Conservation (phyloP, 2,329 filamentous ascomycete species). For the Arthroderma sp. region DNA sequence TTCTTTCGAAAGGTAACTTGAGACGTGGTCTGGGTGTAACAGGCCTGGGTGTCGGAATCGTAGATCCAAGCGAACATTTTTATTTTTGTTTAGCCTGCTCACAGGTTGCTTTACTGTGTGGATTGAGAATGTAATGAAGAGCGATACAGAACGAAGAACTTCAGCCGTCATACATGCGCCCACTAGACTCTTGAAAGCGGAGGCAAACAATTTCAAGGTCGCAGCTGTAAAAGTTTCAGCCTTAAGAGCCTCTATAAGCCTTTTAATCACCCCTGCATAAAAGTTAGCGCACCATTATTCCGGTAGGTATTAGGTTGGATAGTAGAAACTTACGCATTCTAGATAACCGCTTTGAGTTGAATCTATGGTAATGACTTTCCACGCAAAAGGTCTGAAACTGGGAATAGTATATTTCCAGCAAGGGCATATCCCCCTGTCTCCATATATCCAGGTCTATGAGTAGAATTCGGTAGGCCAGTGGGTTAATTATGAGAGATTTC, state of each 20-base stretch:
- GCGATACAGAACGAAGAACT: slow-evolving; percentile 70
- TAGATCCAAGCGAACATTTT: slow-evolving; percentile 30
- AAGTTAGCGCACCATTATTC: slow-evolving; percentile 18
- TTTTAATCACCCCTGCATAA: slow-evolving; percentile 66
- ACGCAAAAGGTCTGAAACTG: slow-evolving; percentile 82
- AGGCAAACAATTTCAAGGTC: slow-evolving; percentile 62
- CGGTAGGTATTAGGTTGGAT: neutral
- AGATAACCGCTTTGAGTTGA: slow-evolving; percentile 75
- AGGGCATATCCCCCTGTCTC: slow-evolving; percentile 63
- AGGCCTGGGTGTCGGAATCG: slow-evolving; percentile 21
- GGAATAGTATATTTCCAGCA: slow-evolving; percentile 81
- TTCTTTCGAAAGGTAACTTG: slow-evolving; percentile 42
- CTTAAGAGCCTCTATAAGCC: slow-evolving; percentile 80
- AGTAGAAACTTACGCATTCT: slow-evolving; percentile 65
- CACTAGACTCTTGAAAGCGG: slow-evolving; percentile 66
- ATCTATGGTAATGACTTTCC: slow-evolving; percentile 83
- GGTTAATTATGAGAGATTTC: slow-evolving; percentile 89
- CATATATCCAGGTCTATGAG: slow-evolving; percentile 90
- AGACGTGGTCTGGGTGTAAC: slow-evolving; percentile 26
- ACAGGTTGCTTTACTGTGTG: slow-evolving; percentile 47
- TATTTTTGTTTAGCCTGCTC: slow-evolving; percentile 34
- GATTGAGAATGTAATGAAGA: slow-evolving; percentile 88
- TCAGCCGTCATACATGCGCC: slow-evolving; percentile 72
- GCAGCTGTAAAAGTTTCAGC: slow-evolving; percentile 63
- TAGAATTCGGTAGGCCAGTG: slow-evolving; percentile 81